phyloP scores from a whole-genome alignment of 2,329 filamentous ascomycete genomes.

The Torrubiellomyces zombiae region DNA sequence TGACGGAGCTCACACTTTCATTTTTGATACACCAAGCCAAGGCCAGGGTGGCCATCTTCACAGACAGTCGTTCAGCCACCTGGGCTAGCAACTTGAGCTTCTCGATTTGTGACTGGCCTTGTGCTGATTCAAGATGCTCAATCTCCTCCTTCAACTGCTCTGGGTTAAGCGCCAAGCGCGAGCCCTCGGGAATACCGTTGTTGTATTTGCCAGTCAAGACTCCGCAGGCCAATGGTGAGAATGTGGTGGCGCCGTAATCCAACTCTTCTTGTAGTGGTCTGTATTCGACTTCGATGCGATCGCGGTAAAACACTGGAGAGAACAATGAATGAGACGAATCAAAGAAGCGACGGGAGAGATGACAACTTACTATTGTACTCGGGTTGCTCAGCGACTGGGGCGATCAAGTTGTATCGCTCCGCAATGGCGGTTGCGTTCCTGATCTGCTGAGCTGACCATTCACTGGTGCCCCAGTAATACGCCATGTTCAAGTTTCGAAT shows the following conservation, averaged over 20 bases:
- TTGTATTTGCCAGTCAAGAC: constrained; percentile 53
- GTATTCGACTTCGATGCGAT: constrained; percentile 48
- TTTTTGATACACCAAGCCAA: constrained; percentile 38
- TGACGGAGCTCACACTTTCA: constrained; percentile 33
- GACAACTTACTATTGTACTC: constrained; percentile 53
- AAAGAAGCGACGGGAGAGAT: too few relatives aligned
- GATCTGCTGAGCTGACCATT: constrained; percentile 53
- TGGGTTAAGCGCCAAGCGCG: constrained; percentile 30
- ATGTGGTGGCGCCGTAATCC: constrained; percentile 44
- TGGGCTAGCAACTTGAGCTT: constrained; percentile 25
- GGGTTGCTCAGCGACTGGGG: constrained; percentile 49
- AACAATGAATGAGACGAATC: too few relatives aligned
- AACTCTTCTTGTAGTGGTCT: constrained; percentile 40
- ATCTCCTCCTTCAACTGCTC: constrained; percentile 36
- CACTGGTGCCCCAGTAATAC: constrained; percentile 57
- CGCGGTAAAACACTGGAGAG: constrained; percentile 40
- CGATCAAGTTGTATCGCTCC: constrained; percentile 42
- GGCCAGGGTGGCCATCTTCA: constrained; percentile 32
- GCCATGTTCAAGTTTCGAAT: constrained; percentile 52
- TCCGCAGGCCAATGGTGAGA: constrained; percentile 39
- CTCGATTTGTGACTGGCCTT: too few relatives aligned
- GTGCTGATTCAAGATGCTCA: too few relatives aligned
- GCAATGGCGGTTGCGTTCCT: constrained; percentile 37
- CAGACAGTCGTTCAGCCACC: constrained; percentile 41
- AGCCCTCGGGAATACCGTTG: constrained; percentile 35